Conservation (phyloP, 495 filamentous ascomycete species). For the Trichoderma virens region DNA sequence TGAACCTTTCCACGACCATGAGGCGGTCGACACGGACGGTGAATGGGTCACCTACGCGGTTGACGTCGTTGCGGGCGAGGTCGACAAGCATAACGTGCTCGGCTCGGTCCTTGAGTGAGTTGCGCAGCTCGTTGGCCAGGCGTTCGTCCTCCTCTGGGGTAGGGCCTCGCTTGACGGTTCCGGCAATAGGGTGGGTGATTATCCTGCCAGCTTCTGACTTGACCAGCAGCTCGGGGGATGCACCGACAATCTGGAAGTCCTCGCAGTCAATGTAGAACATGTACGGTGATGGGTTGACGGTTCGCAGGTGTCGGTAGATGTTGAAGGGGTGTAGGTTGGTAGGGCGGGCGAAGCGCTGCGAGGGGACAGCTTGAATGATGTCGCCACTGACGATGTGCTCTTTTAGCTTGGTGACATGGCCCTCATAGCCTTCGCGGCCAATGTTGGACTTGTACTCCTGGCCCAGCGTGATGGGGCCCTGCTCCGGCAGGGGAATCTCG, state of each 20-base stretch:
- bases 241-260: slow-evolving; percentile 90
- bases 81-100: slow-evolving; percentile 99
- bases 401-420: slow-evolving; percentile 73
- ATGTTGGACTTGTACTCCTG: slow-evolving; percentile 91
- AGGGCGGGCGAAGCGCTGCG: slow-evolving; percentile 82
- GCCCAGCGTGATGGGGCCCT: slow-evolving; percentile 60
- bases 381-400: slow-evolving; percentile 82
- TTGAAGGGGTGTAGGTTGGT: slow-evolving; percentile 94
- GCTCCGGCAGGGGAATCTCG: slow-evolving; percentile 69
- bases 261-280: slow-evolving; percentile 90
- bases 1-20: slow-evolving; percentile 95
- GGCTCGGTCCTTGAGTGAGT: slow-evolving; percentile 84
- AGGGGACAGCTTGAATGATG: slow-evolving; percentile 96
- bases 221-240: slow-evolving; percentile 86
- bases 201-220: slow-evolving; percentile 82
- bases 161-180: slow-evolving; percentile 82
- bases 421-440: slow-evolving; percentile 78
- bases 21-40: slow-evolving; percentile 83
- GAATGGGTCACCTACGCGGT: slow-evolving; percentile 86
- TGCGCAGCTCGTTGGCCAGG: slow-evolving; percentile 69
- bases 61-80: slow-evolving; percentile 91
- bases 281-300: slow-evolving; percentile 92
- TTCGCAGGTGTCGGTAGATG: slow-evolving; percentile 92
- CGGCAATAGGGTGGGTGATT: slow-evolving; percentile 95
- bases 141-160: slow-evolving; percentile 70